Percentiles rank a stretch among this genome's conserved stretches.
Evolutionary conservation across 176 grass and related monocot species (phyloP).

Genomic region (Rhynchospora breviuscula): DNA sequence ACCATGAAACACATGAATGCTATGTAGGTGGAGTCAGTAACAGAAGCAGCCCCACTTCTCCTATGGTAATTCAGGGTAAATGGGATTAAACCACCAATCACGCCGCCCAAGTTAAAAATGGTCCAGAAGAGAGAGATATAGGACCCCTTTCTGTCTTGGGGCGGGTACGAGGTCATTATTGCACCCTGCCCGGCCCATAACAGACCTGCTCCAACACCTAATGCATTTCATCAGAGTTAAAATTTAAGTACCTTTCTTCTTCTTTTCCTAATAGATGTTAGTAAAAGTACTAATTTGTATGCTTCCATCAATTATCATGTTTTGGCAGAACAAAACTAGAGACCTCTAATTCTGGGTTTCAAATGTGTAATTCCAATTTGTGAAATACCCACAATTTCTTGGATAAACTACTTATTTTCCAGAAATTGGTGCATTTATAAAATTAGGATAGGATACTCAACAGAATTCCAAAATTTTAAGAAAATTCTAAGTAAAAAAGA

Average conservation of each 20-base stretch:
- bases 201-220: conserved; percentile 61
- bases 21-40: conserved; percentile 73
- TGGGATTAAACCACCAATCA: conserved; percentile 85
- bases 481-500: neutral
- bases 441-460: neutral
- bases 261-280: neutral
- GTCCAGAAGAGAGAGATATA: conserved; percentile 96
- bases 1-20: conserved; percentile 88
- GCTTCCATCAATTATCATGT: neutral
- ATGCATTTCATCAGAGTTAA: neutral
- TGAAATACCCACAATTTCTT: neutral
- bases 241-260: neutral
- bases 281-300: neutral
- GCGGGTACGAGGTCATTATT: conserved; percentile 88
- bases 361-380: neutral
- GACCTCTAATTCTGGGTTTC: neutral
- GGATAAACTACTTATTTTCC: neutral
- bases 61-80: conserved; percentile 71
- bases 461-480: neutral
- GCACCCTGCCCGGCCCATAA: conserved; percentile 90
- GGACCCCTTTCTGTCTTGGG: conserved; percentile 46
- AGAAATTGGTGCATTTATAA: neutral
- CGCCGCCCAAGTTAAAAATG: conserved; percentile 92
- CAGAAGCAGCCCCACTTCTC: conserved; percentile 16
- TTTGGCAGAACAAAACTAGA: neutral